Evolutionary conservation across 257 asterid genomes (phyloP), one percentile per base, ranked within the genome.

Genomic region (Nicotiana sylvestris): DNA sequence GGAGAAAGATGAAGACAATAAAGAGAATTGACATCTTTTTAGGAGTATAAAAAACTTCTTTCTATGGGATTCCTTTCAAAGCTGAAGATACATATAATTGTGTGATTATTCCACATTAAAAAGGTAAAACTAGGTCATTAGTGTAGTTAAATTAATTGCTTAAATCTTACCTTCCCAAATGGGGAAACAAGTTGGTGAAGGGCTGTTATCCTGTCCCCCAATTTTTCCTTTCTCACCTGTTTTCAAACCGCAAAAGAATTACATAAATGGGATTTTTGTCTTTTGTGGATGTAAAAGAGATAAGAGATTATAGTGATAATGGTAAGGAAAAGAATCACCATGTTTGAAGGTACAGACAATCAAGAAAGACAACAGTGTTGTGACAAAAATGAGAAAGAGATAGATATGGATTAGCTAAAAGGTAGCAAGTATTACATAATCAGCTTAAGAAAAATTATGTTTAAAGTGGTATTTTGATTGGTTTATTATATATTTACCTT

Each of bases 121-220:
- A 37, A 61, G 51, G 56, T 32, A 33, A 46, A 68, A 16, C 51
- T 32, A 35, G 72, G 56, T 58, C 39, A 81, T 81, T 53, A 56
- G 62, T 81, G 12, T 7, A 17, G 81, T 66, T 76, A 29, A 39
- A 39, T 79, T 61, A 66, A 32, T 46, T 25, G 17, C 3, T 9
- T 60, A 62, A 57, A 80, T 39, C 81, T 83, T 90, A 94, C 97
- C 97, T 94, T 94, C 85, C 98, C 98, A 83, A 94, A 94, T 82
- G 98, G 98, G 76, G 98, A 94, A 84, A 92, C 98, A 37, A 94
- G 82, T 84, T 91, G 97, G 93, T 94, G 98, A 83, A 94, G 93
- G 82, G 98, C 93, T 64, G 98, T 94, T 84, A 94, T 89, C 86
- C 92, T 90, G 89, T 94, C 98, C 39, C 98, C 97, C 61, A 91